A percentile compares a stretch with the other conserved stretches of the same genome.
Conservation (phyloP, 106 monocot genomes). For the Alisma plantagoaquatica region DNA sequence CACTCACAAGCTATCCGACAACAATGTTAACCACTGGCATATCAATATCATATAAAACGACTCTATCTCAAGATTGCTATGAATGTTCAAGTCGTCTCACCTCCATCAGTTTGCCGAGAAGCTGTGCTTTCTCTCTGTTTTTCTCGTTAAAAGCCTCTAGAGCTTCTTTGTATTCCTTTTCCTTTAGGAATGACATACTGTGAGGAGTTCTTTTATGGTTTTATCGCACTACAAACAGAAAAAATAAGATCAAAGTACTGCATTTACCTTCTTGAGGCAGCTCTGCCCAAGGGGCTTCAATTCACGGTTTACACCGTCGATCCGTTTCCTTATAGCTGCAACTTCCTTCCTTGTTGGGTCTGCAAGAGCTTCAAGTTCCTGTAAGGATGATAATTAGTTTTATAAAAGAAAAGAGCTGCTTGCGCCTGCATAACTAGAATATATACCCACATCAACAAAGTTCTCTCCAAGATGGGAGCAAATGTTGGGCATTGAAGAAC, state of each 20-base stretch:
- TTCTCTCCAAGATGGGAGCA: no score
- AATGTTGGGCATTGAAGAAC: no score
- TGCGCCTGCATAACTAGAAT: no score
- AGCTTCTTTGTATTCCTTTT: conserved; percentile 72
- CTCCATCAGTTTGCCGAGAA: conserved; percentile 60
- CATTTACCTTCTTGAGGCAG: conserved; percentile 67
- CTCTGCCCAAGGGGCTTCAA: conserved; percentile 78
- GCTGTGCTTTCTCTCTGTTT: conserved; percentile 61
- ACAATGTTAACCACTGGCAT: neutral
- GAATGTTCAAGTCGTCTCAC: no score
- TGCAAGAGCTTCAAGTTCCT: conserved; percentile 91
- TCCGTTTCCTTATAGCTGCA: conserved; percentile 52
- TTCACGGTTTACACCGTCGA: conserved; percentile 64
- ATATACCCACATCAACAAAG: no score
- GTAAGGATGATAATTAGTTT: no score
- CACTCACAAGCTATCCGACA: conserved; percentile 49
- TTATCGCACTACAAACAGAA: no score
- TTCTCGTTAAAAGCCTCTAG: conserved; percentile 67
- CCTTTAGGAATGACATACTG: conserved; percentile 29
- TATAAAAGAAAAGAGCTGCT: no score
- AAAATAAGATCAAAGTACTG: no score
- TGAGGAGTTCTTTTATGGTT: no score
- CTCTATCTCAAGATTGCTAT: no score
- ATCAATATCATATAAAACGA: neutral
- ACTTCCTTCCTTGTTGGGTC: conserved; percentile 93